Base-by-base conservation (phyloP, 169 alveolate genomes). In the Eimeria tenella region DNA sequence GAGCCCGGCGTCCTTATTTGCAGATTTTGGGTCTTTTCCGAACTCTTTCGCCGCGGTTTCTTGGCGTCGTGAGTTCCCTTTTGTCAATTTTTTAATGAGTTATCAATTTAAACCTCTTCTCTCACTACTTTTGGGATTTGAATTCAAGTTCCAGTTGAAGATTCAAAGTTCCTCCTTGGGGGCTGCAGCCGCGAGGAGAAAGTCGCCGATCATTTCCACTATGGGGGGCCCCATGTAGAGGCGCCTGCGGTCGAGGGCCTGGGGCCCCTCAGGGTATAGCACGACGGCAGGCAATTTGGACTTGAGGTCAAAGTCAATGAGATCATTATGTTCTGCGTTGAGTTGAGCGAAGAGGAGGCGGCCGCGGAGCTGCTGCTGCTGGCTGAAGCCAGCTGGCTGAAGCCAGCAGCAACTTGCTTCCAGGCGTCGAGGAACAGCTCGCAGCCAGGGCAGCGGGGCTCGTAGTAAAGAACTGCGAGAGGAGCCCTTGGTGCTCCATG, bases 201-300 rank as follows among this genome's bases (percentile, higher is more conserved):
- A 83, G 3, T 62, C 91, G 19, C 4, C 9, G 31, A 83, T 23
- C 4, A 6, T 4, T 31, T 31, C 52, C 5, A 62, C 91, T 5
- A 31, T 7, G 53, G 91, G 77, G 60, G 91, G 75, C 4, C 91
- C 91, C 31, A n/a, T 83, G 52, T 83, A 83, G 5, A 83, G 77
- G 10, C n/a, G n/a, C 63, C 77, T 58, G 63, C 23, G 25, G 23
- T 83, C 77, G 50, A 83, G 63, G 60, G 91, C 75, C 70, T 62
- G 42, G 13, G 52, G 60, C 52, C 91, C 91, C 42, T 19, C 58
- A 31, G 79, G 91, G 42, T 83, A 83, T 9, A 83, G 63, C 21
- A 62, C 91, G 62, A 83, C 58, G 23, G 79, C 68, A 0, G 91
- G 91, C 49, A 60, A 58, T 42, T 42, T 60, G 3, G 56, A 6